A percentile compares a stretch with the other conserved stretches of the same genome.
Evolutionary conservation across 441 rosid genomes (phyloP).

Genomic region (Viola pubescens): DNA sequence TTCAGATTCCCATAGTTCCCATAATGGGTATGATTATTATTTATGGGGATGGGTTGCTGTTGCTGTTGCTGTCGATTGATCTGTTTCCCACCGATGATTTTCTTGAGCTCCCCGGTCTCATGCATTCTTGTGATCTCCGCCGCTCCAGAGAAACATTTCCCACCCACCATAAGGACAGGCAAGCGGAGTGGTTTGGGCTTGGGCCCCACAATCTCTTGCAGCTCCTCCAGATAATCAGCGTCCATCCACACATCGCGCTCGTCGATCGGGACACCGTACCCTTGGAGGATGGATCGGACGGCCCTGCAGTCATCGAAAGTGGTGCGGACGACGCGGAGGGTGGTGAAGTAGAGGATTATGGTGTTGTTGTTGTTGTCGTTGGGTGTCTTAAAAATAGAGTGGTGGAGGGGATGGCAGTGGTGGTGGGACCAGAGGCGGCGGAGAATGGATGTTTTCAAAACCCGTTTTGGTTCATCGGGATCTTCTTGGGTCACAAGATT

Average conservation of each 20-base stretch:
- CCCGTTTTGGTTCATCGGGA: constrained; percentile 9
- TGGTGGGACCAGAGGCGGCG: constrained; percentile 37
- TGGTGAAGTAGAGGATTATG: constrained; percentile 60
- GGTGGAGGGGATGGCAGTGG: constrained; percentile 9
- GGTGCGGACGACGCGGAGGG: constrained; percentile 61
- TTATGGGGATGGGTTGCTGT: neutral
- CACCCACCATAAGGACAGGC: constrained; percentile 40
- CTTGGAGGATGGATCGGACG: constrained; percentile 60
- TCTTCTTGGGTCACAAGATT: constrained; percentile 32
- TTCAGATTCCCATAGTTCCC: no score
- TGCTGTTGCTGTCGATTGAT: constrained; percentile 16
- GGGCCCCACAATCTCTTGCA: constrained; percentile 35
- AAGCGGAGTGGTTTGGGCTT: constrained; percentile 32
- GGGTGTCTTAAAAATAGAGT: constrained; percentile 13
- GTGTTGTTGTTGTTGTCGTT: constrained; percentile 18
- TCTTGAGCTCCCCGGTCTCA: constrained; percentile 49
- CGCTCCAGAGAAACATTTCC: constrained; percentile 47
- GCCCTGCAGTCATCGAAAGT: constrained; percentile 67
- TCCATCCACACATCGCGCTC: constrained; percentile 79
- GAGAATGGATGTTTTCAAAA: constrained; percentile 30
- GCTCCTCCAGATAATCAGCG: constrained; percentile 36
- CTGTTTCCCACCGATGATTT: constrained; percentile 24
- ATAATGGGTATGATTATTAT: no score
- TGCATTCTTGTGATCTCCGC: constrained; percentile 43
- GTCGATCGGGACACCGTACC: constrained; percentile 43